A percentile compares a stretch with the other conserved stretches of the same genome.
Conservation (phyloP, 2,329 filamentous ascomycete species). For the Alternaria arborescens region DNA sequence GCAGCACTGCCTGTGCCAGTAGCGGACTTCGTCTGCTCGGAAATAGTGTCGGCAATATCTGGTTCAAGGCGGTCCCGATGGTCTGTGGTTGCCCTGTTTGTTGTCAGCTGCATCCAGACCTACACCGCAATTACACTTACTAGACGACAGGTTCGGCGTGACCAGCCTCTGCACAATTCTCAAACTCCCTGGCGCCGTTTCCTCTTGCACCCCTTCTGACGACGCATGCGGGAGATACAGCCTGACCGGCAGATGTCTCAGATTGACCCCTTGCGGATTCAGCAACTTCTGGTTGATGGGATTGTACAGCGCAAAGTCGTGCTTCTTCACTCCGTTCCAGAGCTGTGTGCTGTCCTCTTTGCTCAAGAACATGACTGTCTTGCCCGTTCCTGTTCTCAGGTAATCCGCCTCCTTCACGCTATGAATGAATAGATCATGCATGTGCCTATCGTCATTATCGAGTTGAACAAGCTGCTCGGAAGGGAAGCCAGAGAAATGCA, state of each 20-base stretch:
- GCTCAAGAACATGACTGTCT: constrained; percentile 87
- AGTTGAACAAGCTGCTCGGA: constrained; percentile 66
- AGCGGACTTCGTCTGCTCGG: constrained; percentile 85
- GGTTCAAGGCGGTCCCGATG: constrained; percentile 79
- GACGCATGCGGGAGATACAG: constrained; percentile 74
- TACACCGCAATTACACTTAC: constrained; percentile 32
- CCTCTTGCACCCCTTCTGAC: constrained; percentile 30
- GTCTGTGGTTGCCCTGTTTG: constrained; percentile 66
- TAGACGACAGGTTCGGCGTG: constrained; percentile 57
- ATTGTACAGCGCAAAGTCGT: constrained; percentile 76
- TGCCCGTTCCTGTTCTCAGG: constrained; percentile 84
- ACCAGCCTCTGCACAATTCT: constrained; percentile 76
- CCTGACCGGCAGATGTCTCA: constrained; percentile 86
- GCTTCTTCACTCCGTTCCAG: constrained; percentile 81
- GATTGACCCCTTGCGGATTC: constrained; percentile 69
- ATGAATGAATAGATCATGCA: constrained; percentile 73
- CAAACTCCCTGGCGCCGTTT: constrained; percentile 51
- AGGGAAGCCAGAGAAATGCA: constrained; percentile 69
- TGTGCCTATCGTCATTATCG: constrained; percentile 62
- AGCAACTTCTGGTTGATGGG: constrained; percentile 80
- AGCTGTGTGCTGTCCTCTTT: constrained; percentile 83
- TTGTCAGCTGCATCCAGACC: constrained; percentile 21
- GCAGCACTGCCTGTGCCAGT: constrained; percentile 82
- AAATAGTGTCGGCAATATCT: constrained; percentile 80
- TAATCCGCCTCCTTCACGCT: constrained; percentile 85